These are phyloP conservation scores for Geranomyces michiganensis DNA, from an alignment of 192 early-diverging fungal species.

Conservation along the genomic window DNA sequence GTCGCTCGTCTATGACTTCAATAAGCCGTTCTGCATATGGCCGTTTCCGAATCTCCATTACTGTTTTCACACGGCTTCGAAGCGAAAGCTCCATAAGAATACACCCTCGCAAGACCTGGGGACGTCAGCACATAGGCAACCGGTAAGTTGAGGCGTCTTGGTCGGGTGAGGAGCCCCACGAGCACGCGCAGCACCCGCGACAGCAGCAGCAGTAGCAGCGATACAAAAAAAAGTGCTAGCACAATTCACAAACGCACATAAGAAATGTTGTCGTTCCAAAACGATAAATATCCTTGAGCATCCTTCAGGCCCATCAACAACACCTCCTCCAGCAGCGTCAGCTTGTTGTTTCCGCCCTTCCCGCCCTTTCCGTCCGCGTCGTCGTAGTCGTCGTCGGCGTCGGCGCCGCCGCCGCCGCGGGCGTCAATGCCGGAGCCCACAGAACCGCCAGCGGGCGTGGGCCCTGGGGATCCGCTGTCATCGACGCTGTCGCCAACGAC, in stretches of 20 bases:
- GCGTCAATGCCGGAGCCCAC: background rate
- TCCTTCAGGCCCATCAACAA: conserved; percentile 94
- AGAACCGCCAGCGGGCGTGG: background rate
- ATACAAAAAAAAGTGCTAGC: background rate
- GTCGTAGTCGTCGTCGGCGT: conserved; percentile 34
- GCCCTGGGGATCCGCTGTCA: conserved; percentile 11
- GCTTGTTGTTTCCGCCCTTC: conserved; percentile 42
- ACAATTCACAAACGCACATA: conserved; percentile 56
- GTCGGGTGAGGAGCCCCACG: too few species aligned
- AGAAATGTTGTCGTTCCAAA: conserved; percentile 99
- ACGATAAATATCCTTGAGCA: conserved; percentile 92
- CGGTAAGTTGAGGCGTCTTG: too few species aligned
- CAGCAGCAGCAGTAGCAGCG: background rate
- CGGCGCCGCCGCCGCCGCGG: background rate
- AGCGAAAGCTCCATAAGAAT: conserved; percentile 97
- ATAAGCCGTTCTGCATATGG: conserved; percentile 82
- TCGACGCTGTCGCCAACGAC: conserved; percentile 29
- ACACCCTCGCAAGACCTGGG: conserved; percentile 79
- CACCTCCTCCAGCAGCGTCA: conserved; percentile 97
- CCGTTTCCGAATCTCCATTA: conserved; percentile 78
- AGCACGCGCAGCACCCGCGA: too few species aligned
- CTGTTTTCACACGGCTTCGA: conserved; percentile 82
- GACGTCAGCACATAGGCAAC: background rate
- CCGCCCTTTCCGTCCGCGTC: conserved; percentile 41
- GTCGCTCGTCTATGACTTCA: conserved; percentile 75